Base-by-base conservation (phyloP, 2,329 filamentous ascomycete species). In the Lasiodiplodia sp. region DNA sequence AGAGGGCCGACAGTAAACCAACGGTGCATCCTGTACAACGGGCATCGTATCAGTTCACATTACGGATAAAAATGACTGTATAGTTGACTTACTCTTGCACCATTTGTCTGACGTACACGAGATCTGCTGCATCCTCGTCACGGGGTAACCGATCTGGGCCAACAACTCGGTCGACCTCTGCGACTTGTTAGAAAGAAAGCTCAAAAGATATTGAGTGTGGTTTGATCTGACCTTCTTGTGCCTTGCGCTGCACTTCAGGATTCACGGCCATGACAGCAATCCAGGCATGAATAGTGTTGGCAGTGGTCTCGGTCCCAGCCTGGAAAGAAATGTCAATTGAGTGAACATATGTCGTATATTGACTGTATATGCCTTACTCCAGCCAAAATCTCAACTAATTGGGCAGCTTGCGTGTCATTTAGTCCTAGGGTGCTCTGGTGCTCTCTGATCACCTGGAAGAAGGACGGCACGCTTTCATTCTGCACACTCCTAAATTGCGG, bases 271-370 rank as follows among this genome's bases (percentile, higher is more conserved):
- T 75, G 37, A 71, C 72, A 23, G 72, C 74, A 57, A 81, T 74
- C 57, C 80, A 78, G 2, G 77, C 73, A 3, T 78, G 71, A 12
- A 81, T 75, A 28, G 79, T 60, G 11, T 31, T 60, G 11, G 66
- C 66, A 4, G 66, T 44, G 10, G 67, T 53, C 56, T 73, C 72
- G 3, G 70, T 62, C 3, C 37, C 57, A 16, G 57, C 57, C 40
- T 38, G 38, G 21, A 14, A 11, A 28, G 12, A 12, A 4, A 55
- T 14, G 52, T 55, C 23, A 55, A 25, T 25, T 7, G 7, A 14
- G 21, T 31, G 18, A 12, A 23, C 23, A 18, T 37, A 18, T 34
- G 16, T n/a, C 14, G 6, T 11, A 37, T 34, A 18, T 37, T 14
- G 11, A 56, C 18, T 14, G 53, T 12, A 56, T 12, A 28, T 23